Percentiles rank a stretch among this genome's conserved stretches.
phyloP scores from a whole-genome alignment of 83 land plant genomes.

The Thuja plicata region DNA sequence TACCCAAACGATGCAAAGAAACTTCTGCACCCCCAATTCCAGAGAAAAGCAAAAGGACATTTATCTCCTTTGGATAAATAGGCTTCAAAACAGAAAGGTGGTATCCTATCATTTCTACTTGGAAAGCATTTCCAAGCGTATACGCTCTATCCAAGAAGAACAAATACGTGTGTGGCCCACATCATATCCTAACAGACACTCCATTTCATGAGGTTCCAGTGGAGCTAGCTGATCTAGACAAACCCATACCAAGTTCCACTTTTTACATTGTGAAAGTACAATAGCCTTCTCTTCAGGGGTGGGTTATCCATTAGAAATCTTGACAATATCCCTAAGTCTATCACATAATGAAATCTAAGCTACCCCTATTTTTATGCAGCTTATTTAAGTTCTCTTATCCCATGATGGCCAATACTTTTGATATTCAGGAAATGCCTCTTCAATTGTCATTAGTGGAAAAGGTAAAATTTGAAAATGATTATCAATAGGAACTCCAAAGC shows the following conservation, averaged over 20 bases:
- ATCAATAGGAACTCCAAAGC: too few relatives aligned
- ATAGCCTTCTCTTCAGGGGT: too few relatives aligned
- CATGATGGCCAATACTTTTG: slow-evolving; percentile 65
- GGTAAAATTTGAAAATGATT: too few relatives aligned
- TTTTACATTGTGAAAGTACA: slow-evolving; percentile 38
- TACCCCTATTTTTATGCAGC: slow-evolving; percentile 52
- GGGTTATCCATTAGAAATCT: slow-evolving; percentile 36
- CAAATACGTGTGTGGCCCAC: too few relatives aligned
- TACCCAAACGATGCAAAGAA: too few relatives aligned
- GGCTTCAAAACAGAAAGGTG: too few relatives aligned
- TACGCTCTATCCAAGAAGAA: slow-evolving; percentile 34
- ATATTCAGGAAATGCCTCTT: slow-evolving; percentile 52
- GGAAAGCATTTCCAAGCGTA: slow-evolving; percentile 61
- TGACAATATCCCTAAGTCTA: slow-evolving; percentile 45
- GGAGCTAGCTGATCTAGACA: slow-evolving; percentile 39
- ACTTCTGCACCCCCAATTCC: too few relatives aligned
- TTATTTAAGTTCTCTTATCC: slow-evolving; percentile 55
- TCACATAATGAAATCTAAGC: slow-evolving; percentile 52
- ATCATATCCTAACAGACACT: slow-evolving; percentile 59
- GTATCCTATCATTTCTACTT: too few relatives aligned
- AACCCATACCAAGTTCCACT: slow-evolving; percentile 62
- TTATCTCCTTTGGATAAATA: too few relatives aligned
- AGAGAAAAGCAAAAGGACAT: too few relatives aligned
- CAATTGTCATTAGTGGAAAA: too few relatives aligned
- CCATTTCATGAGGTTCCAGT: slow-evolving; percentile 49